Percentiles rank a stretch among this genome's conserved stretches.
These are phyloP conservation scores for Spatholobus suberectus DNA, from an alignment of 306 rosid species.

Conservation along the genomic window DNA sequence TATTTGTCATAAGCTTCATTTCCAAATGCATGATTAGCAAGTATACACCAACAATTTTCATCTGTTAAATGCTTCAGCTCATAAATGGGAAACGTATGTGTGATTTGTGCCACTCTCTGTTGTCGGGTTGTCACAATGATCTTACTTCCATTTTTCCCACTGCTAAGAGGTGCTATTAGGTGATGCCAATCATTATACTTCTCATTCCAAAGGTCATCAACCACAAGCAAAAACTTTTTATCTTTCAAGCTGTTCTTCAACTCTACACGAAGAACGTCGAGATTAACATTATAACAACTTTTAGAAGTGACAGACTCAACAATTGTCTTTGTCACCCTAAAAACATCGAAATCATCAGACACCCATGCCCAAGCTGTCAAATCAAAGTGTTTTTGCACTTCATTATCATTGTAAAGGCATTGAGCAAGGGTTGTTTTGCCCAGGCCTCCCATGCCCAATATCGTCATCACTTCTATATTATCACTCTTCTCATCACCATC, in stretches of 20 bases:
- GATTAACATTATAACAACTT: slow-evolving; percentile 17
- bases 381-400: slow-evolving; percentile 23
- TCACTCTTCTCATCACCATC: not conserved
- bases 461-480: not conserved
- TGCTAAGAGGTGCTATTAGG: slow-evolving; percentile 26
- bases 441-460: not conserved
- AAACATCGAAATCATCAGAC: slow-evolving; percentile 44
- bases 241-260: slow-evolving; percentile 35
- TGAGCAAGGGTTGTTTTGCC: not conserved
- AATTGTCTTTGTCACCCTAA: not conserved
- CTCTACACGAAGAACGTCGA: slow-evolving; percentile 50
- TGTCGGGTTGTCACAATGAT: slow-evolving; percentile 19
- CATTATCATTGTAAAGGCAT: slow-evolving; percentile 26
- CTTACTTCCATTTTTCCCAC: slow-evolving; percentile 52
- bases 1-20: not conserved
- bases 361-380: slow-evolving; percentile 42
- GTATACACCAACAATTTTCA: slow-evolving; percentile 26
- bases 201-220: slow-evolving; percentile 59
- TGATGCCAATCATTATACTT: slow-evolving; percentile 52
- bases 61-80: not conserved
- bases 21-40: slow-evolving; percentile 49
- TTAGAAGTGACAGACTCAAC: slow-evolving; percentile 31
- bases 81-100: not conserved
- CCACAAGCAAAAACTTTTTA: slow-evolving; percentile 49
- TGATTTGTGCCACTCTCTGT: not conserved